Evolutionary conservation across 2,329 filamentous ascomycete species (phyloP).

Genomic region (Bipolaris oryzae): DNA sequence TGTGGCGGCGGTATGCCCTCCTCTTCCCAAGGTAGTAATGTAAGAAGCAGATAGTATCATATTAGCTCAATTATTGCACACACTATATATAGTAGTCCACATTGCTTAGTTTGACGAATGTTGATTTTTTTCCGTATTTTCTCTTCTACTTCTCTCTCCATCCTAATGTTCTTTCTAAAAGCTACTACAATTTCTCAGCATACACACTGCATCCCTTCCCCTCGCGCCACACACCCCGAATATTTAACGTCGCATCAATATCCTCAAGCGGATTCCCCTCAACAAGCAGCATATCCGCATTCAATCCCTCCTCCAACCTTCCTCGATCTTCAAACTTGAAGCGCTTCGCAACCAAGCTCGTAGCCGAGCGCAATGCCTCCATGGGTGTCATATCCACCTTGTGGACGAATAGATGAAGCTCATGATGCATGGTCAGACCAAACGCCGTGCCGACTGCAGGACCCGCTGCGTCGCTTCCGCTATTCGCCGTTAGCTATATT

Average conservation of each 20-base stretch:
- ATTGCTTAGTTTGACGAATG: no score
- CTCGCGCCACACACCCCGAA: constrained; percentile 54
- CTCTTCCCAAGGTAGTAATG: no score
- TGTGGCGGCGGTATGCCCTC: no score
- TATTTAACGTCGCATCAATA: constrained; percentile 50
- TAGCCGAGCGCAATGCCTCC: constrained; percentile 52
- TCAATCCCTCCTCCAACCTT: constrained; percentile 46
- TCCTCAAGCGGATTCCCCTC: constrained; percentile 53
- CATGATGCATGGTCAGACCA: constrained; percentile 52
- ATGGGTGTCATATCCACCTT: constrained; percentile 51
- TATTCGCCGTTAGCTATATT: constrained; percentile 22
- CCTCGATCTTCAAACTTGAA: constrained; percentile 53
- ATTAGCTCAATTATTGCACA: no score
- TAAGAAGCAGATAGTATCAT: no score
- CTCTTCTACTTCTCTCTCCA: no score
- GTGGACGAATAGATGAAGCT: constrained; percentile 51
- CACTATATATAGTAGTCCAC: no score
- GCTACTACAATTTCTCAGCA: constrained; percentile 21
- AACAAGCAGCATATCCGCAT: constrained; percentile 53
- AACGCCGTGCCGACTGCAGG: constrained; percentile 54
- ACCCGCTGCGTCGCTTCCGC: constrained; percentile 52
- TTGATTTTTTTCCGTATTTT: no score
- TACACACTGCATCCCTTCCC: constrained; percentile 42
- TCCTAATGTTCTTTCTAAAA: no score
- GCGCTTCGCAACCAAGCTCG: constrained; percentile 47